Evolutionary conservation across 106 monocot species (phyloP).

Genomic region (Gastrodia elata): DNA sequence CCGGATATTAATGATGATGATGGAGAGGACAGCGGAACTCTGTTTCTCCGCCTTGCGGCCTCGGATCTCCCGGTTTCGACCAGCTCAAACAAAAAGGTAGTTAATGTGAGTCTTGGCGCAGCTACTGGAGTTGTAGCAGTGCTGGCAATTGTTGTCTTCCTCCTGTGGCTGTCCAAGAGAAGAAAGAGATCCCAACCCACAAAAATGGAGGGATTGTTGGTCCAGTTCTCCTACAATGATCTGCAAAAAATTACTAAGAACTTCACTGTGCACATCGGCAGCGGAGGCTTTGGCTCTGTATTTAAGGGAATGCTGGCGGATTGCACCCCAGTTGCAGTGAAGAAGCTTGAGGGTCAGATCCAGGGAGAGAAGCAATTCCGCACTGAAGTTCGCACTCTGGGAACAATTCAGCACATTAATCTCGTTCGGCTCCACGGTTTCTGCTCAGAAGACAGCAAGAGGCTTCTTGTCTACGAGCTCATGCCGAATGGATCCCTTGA

Average conservation of each 20-base stretch:
- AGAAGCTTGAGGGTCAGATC: slow-evolving; percentile 19
- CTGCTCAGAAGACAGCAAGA: slow-evolving; percentile 10
- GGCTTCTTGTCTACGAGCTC: slow-evolving; percentile 29
- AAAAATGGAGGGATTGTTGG: slow-evolving; percentile 13
- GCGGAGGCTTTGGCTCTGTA: slow-evolving; percentile 31
- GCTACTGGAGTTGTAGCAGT: slow-evolving; percentile 2
- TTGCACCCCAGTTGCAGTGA: slow-evolving; percentile 22
- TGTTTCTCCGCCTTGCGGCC: slow-evolving; percentile 27
- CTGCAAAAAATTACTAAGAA: slow-evolving; percentile 26
- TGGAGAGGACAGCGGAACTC: slow-evolving; percentile 7
- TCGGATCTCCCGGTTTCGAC: slow-evolving; percentile 15
- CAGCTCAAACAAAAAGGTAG: neutral
- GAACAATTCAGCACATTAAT: slow-evolving; percentile 31
- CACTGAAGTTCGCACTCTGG: slow-evolving; percentile 24
- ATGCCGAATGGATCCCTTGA: slow-evolving; percentile 22
- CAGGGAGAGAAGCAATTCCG: slow-evolving; percentile 44
- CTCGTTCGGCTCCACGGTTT: slow-evolving; percentile 21
- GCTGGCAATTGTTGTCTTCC: neutral
- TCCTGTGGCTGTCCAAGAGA: neutral
- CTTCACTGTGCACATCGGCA: slow-evolving; percentile 27
- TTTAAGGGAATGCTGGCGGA: slow-evolving; percentile 26
- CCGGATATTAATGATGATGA: slow-evolving; percentile 6
- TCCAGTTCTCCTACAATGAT: slow-evolving; percentile 12
- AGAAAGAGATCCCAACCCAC: slow-evolving; percentile 1
- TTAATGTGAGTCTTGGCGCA: slow-evolving; percentile 8